These are phyloP conservation scores for Moesziomyces globuligerus DNA, from an alignment of 1,284 basidiomycete species.

Conservation along the genomic window DNA sequence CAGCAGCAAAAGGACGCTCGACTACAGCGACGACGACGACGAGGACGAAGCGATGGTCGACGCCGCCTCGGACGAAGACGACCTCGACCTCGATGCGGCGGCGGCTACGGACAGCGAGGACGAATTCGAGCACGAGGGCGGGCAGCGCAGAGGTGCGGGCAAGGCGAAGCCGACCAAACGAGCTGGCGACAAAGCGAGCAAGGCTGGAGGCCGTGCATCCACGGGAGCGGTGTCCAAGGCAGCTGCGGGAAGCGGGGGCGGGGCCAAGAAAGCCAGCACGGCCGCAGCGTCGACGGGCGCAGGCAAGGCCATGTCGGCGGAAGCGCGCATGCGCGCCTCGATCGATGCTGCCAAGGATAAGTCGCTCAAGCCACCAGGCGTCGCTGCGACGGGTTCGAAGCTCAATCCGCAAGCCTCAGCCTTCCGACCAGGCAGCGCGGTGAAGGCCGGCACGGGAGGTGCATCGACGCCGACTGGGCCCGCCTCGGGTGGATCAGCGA, in stretches of 20 bases:
- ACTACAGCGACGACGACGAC: slow-evolving; percentile 25
- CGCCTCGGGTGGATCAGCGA: slow-evolving; percentile 2
- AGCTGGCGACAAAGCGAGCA: slow-evolving; percentile 1
- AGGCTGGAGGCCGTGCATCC: slow-evolving; percentile 4
- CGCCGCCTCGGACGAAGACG: slow-evolving; percentile 29
- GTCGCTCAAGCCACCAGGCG: slow-evolving; percentile 15
- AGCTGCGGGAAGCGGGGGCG: too few relatives aligned
- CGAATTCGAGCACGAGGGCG: slow-evolving; percentile 11
- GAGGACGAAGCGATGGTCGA: slow-evolving; percentile 34
- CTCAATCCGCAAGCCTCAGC: slow-evolving; percentile 38
- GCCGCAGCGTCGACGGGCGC: slow-evolving; percentile 2
- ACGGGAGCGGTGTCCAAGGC: slow-evolving; percentile 6
- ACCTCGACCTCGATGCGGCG: slow-evolving; percentile 12
- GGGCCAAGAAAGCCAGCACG: slow-evolving; percentile 8
- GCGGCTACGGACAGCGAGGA: slow-evolving; percentile 17
- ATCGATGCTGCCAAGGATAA: slow-evolving; percentile 43
- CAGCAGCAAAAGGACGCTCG: slow-evolving; percentile 2
- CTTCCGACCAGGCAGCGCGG: slow-evolving; percentile 23
- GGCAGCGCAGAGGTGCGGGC: slow-evolving; percentile 4
- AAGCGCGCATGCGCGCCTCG: slow-evolving; percentile 38
- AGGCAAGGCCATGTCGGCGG: slow-evolving; percentile 29
- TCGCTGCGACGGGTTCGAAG: slow-evolving; percentile 8
- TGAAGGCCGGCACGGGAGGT: slow-evolving; percentile 8
- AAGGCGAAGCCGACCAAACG: background rate
- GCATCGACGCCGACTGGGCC: slow-evolving; percentile 18